Evolutionary conservation across 352 stramenopile species (phyloP), one percentile per base, ranked within the genome.

Genomic region (Globisporangium irregulare): DNA sequence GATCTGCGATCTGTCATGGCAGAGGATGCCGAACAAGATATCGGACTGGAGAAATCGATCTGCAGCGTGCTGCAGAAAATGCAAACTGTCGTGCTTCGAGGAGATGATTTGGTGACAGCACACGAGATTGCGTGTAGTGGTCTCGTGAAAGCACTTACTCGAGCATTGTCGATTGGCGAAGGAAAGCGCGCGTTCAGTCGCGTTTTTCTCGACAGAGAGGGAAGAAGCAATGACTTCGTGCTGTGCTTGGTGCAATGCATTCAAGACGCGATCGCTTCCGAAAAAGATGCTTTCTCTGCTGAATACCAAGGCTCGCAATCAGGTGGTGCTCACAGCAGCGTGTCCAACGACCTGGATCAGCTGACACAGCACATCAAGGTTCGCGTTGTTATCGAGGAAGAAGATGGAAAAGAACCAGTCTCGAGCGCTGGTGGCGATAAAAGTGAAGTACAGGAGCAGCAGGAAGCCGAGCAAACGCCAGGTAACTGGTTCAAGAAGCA

Each of bases 311-410:
- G 53, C 1, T 64, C 55, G 15, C 51, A 64, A 14, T 62, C 65
- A 3, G 36, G 27, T 5, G 34, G 50, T 8, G 38, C n/a, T 43
- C 53, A 57, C 18, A 64, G 43, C 56, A 82, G 71, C 56, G 69
- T 89, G 6, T 64, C 71, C 18, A 78, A 60, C 27, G 86, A 90
- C 48, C 71, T 93, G 60, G 82, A 91, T 18, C 78, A 86, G 53
- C 68, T 93, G 18, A 80, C 76, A 0, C 83, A 92, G 69, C 86
- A 93, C 43, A 81, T 93, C 56, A 93, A 93, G 64, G 76, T 93
- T 3, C 76, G 78, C 20, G 80, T 93, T 24, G 63, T 82, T 48
- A 82, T 92, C 69, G 82, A 90, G 25, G 78, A 89, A 53, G 60
- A 66, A 58, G 60, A 59, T 9, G 43, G 60, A 20, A 66, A 48